phyloP scores from a whole-genome alignment of 2,329 filamentous ascomycete species.

The Microdochium trichocladiopsis region DNA sequence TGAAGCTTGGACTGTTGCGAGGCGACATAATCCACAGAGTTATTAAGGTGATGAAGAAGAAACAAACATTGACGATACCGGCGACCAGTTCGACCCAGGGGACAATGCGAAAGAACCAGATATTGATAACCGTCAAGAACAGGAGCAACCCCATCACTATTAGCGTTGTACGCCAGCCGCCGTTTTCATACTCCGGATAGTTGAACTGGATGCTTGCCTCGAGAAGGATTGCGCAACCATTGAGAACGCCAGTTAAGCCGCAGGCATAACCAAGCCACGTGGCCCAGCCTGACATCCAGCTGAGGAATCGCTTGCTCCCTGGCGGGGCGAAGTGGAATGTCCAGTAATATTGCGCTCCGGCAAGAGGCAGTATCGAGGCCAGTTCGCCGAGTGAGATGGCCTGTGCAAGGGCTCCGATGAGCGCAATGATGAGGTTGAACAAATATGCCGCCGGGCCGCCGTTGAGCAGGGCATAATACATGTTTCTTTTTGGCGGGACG shows the following conservation, averaged over 20 bases:
- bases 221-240: conserved; percentile 3
- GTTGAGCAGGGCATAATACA: conserved; percentile 6
- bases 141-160: conserved; percentile 1
- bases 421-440: conserved; percentile 3
- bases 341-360: no score
- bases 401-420: conserved; percentile 2
- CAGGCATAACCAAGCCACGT: conserved; percentile 5
- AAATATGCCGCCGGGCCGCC: conserved; percentile 4
- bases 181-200: conserved; percentile 3
- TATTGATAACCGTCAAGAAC: conserved; percentile 2
- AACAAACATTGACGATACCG: conserved; percentile 2
- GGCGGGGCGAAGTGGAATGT: conserved; percentile 4
- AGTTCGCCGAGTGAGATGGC: conserved; percentile 3
- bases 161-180: conserved; percentile 5
- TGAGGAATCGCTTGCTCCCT: conserved; percentile 2
- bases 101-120: conserved; percentile 3
- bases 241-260: conserved; percentile 2
- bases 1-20: conserved; percentile 1
- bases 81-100: conserved; percentile 4
- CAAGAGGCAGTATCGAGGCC: conserved; percentile 2
- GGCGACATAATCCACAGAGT: conserved; percentile 4
- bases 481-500: conserved; percentile 1
- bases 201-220: conserved; percentile 4
- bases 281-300: conserved; percentile 5
- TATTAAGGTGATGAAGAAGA: conserved; percentile 4